Conservation (phyloP, 2,329 filamentous ascomycete species). For the Colletotrichum tamarilloi region DNA sequence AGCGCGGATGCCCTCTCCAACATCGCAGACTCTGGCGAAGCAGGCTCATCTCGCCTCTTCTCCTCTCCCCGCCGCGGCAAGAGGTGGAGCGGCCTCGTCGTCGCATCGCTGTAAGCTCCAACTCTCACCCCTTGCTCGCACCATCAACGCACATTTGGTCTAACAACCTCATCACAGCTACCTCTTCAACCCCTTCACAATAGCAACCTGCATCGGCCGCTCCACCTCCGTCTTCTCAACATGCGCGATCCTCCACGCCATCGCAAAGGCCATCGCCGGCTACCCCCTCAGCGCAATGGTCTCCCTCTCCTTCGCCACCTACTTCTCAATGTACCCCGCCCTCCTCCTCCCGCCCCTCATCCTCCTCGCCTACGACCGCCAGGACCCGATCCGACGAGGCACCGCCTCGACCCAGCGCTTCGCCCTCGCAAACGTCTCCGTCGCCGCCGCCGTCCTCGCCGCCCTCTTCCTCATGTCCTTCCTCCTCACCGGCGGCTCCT, state of each 20-base stretch:
- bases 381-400: conserved; percentile 48
- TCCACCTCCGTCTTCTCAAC: conserved; percentile 91
- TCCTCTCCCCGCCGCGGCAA: conserved; percentile 81
- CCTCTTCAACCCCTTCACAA: conserved; percentile 93
- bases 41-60: conserved; percentile 78
- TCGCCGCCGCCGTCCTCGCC: conserved; percentile 66
- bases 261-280: conserved; percentile 82
- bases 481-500: conserved; percentile 79
- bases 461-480: conserved; percentile 78
- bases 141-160: conserved; percentile 67
- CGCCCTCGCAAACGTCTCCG: conserved; percentile 60
- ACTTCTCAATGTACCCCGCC: conserved; percentile 91
- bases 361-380: conserved; percentile 82
- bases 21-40: conserved; percentile 85
- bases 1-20: conserved; percentile 82
- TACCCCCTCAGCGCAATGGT: conserved; percentile 82
- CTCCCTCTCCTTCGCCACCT: conserved; percentile 86
- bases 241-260: conserved; percentile 85
- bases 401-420: conserved; percentile 59
- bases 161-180: conserved; percentile 81
- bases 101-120: conserved; percentile 80
- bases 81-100: conserved; percentile 77
- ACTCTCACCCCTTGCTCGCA: not conserved
- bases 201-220: conserved; percentile 89
- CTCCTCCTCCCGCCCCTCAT: conserved; percentile 86